Percentiles rank a stretch among this genome's conserved stretches.
Conservation (phyloP, 805 yeast genomes). For the Nakazawaea ernobii region DNA sequence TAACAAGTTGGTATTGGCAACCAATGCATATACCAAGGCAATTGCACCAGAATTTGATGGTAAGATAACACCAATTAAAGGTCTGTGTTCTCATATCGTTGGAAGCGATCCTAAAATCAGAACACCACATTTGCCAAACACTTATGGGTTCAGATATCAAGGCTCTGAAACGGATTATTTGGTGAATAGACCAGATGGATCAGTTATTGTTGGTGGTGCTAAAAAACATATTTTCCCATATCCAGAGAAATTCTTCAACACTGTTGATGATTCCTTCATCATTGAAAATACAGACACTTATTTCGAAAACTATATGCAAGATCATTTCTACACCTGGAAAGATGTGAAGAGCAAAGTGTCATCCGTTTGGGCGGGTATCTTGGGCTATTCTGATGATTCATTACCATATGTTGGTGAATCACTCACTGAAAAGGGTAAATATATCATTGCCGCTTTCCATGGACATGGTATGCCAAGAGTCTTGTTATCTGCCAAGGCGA, state of each 20-base stretch:
- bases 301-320: slow-evolving; percentile 25
- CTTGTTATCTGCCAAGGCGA: slow-evolving; percentile 32
- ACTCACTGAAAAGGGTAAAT: slow-evolving; percentile 23
- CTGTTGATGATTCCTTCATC: slow-evolving; percentile 29
- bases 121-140: slow-evolving; percentile 25
- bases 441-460: slow-evolving; percentile 40
- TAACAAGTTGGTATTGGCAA: slow-evolving; percentile 27
- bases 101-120: slow-evolving; percentile 18
- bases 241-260: slow-evolving; percentile 22
- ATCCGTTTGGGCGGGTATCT: slow-evolving; percentile 39
- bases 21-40: slow-evolving; percentile 23
- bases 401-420: slow-evolving; percentile 40
- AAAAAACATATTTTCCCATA: slow-evolving; percentile 19
- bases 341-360: slow-evolving; percentile 19
- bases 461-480: slow-evolving; percentile 51
- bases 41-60: slow-evolving; percentile 19
- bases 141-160: slow-evolving; percentile 23
- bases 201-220: slow-evolving; percentile 26
- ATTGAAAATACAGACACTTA: slow-evolving; percentile 19
- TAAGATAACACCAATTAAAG: slow-evolving; percentile 25
- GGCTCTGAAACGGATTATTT: slow-evolving; percentile 26
- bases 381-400: slow-evolving; percentile 37
- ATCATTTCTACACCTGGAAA: slow-evolving; percentile 28
- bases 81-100: slow-evolving; percentile 22
- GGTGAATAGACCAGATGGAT: slow-evolving; percentile 29